A percentile compares a stretch with the other conserved stretches of the same genome.
Conservation (phyloP, 2,329 filamentous ascomycete species). For the Fusarium setosum region DNA sequence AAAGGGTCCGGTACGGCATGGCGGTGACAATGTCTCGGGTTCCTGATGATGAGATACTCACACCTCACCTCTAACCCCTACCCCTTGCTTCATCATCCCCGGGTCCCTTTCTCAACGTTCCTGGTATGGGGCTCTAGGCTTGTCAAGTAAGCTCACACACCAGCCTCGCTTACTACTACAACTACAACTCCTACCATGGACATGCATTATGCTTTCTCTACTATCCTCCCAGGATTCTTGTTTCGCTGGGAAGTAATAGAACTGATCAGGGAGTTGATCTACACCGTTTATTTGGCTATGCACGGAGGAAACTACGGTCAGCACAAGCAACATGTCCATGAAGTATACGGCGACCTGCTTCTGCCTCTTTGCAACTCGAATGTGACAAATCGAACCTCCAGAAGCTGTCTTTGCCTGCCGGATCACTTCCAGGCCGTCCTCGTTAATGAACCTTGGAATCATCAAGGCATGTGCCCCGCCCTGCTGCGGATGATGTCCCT, state of each 20-base stretch:
- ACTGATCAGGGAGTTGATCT: conserved; percentile 20
- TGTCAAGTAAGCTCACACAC: conserved; percentile 9
- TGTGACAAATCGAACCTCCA: conserved; percentile 18
- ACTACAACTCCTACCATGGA: conserved; percentile 10
- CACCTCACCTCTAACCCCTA: conserved; percentile 15
- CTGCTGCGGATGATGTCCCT: conserved; percentile 24
- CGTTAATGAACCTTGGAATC: conserved; percentile 18
- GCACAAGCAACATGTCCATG: conserved; percentile 26
- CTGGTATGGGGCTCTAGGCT: conserved; percentile 28
- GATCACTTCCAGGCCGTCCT: conserved; percentile 11
- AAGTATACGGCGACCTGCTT: conserved; percentile 11
- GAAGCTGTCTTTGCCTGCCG: conserved; percentile 22
- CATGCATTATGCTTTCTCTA: conserved; percentile 15
- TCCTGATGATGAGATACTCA: conserved; percentile 39
- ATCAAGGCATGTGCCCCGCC: conserved; percentile 32
- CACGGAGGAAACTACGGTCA: conserved; percentile 19
- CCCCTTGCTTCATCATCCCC: conserved; percentile 23
- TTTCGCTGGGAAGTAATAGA: not conserved
- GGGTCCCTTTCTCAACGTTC: conserved; percentile 22
- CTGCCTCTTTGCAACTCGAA: conserved; percentile 8
- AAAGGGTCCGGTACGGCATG: conserved; percentile 34
- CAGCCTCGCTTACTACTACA: not conserved
- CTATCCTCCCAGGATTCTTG: conserved; percentile 8
- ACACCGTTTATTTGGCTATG: conserved; percentile 12
- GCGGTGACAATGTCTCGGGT: conserved; percentile 46